Conservation (phyloP, 2,329 filamentous ascomycete species). For the Colletotrichum shisoi region DNA sequence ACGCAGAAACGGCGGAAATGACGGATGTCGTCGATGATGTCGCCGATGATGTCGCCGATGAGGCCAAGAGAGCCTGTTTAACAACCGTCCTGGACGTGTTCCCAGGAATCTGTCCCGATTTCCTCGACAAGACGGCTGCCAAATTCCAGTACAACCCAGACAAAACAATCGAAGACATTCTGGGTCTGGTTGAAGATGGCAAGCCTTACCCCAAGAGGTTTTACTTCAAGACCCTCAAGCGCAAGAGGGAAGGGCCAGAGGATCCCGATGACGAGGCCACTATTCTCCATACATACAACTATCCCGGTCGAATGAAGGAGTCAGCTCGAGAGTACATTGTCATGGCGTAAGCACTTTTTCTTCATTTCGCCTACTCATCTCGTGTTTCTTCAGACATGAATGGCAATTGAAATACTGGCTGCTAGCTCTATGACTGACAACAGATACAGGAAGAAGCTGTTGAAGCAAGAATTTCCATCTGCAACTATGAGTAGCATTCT, state of each 20-base stretch:
- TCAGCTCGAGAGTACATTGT: neutral
- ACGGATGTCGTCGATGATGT: slow-evolving; percentile 19
- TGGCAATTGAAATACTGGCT: neutral
- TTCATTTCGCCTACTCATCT: neutral
- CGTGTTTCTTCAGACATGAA: neutral
- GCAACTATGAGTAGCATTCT: slow-evolving; percentile 45
- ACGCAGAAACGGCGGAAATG: slow-evolving; percentile 20
- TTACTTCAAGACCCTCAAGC: slow-evolving; percentile 47
- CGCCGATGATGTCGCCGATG: slow-evolving; percentile 20
- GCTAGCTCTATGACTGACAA: neutral
- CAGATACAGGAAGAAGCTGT: slow-evolving; percentile 40
- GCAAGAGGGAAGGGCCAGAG: slow-evolving; percentile 50
- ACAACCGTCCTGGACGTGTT: slow-evolving; percentile 50
- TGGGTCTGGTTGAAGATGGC: slow-evolving; percentile 53
- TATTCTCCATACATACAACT: slow-evolving; percentile 10
- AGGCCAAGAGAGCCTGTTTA: slow-evolving; percentile 43
- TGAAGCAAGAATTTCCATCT: slow-evolving; percentile 50
- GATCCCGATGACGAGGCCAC: slow-evolving; percentile 40
- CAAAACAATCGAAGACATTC: slow-evolving; percentile 49
- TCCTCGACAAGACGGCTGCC: slow-evolving; percentile 46
- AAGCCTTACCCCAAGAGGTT: slow-evolving; percentile 49
- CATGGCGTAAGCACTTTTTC: slow-evolving; percentile 23
- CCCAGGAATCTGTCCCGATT: slow-evolving; percentile 56
- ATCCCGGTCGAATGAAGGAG: slow-evolving; percentile 10
- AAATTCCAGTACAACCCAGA: slow-evolving; percentile 45